Percentiles rank a stretch among this genome's conserved stretches.
These are phyloP conservation scores for Papiliotrema laurentii DNA, from an alignment of 1,284 basidiomycete genomes.

Conservation along the genomic window DNA sequence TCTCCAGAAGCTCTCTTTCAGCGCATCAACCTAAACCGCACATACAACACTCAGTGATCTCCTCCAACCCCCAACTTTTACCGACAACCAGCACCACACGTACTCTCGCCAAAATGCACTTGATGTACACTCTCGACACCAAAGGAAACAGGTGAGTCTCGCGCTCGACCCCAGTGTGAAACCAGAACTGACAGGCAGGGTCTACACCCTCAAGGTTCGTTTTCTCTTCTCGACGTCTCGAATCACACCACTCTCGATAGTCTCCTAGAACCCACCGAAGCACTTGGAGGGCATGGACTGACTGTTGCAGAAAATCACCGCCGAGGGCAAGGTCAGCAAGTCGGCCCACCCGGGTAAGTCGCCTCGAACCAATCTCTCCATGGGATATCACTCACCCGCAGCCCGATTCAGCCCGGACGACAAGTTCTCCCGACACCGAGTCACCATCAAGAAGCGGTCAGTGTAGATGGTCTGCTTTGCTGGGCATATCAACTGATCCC, in stretches of 20 bases:
- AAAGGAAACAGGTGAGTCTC: conserved; percentile 56
- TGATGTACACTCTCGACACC: conserved; percentile 85
- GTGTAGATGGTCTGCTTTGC: conserved; percentile 1
- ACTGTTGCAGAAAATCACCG: conserved; percentile 68
- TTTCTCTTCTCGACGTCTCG: not conserved
- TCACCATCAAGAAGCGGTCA: conserved; percentile 88
- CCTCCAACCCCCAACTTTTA: not conserved
- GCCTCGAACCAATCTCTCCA: not conserved
- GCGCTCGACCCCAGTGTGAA: not conserved
- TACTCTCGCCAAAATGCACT: conserved; percentile 63
- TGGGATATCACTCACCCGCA: conserved; percentile 39
- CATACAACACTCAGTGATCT: not conserved
- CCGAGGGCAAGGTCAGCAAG: conserved; percentile 75
- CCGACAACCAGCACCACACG: not conserved
- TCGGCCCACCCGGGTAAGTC: conserved; percentile 85
- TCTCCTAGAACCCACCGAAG: no score
- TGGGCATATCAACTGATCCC: conserved; percentile 1
- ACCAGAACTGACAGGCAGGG: conserved; percentile 48
- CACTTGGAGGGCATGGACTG: no score
- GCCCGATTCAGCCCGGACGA: conserved; percentile 96
- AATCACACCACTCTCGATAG: no score
- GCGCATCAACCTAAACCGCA: not conserved
- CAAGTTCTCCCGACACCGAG: conserved; percentile 93
- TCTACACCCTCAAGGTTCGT: conserved; percentile 83
- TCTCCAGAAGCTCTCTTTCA: not conserved